Conservation (phyloP, 2,329 filamentous ascomycete species). For the Sclerotinia borealis region DNA sequence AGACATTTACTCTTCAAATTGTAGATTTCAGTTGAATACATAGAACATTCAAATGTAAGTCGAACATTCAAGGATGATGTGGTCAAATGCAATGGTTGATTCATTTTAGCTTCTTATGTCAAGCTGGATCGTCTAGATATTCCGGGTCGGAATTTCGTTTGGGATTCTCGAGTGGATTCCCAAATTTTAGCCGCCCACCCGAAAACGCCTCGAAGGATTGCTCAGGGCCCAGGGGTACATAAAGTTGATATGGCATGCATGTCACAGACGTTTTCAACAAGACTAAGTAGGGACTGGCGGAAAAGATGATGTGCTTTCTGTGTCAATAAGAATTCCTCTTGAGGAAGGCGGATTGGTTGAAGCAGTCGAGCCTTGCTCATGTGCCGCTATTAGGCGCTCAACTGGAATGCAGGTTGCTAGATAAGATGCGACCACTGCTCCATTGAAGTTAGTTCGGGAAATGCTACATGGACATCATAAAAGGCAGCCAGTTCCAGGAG, state of each 20-base stretch:
- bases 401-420: not conserved
- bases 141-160: not conserved
- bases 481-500: not conserved
- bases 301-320: not conserved
- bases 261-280: not conserved
- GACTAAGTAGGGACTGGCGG: not conserved
- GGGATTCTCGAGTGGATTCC: not conserved
- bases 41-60: not conserved
- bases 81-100: not conserved
- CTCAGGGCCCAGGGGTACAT: not conserved
- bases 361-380: not conserved
- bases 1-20: not conserved
- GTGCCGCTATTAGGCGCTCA: not conserved
- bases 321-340: not conserved
- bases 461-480: not conserved
- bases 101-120: not conserved
- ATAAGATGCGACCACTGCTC: not conserved
- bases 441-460: not conserved
- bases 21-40: not conserved
- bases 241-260: not conserved
- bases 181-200: not conserved
- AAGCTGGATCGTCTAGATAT: not conserved
- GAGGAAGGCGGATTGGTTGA: not conserved
- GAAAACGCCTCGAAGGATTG: not conserved
- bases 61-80: not conserved